phyloP scores from a whole-genome alignment of 345 rosid species.

The Eucalyptus melliodora region DNA sequence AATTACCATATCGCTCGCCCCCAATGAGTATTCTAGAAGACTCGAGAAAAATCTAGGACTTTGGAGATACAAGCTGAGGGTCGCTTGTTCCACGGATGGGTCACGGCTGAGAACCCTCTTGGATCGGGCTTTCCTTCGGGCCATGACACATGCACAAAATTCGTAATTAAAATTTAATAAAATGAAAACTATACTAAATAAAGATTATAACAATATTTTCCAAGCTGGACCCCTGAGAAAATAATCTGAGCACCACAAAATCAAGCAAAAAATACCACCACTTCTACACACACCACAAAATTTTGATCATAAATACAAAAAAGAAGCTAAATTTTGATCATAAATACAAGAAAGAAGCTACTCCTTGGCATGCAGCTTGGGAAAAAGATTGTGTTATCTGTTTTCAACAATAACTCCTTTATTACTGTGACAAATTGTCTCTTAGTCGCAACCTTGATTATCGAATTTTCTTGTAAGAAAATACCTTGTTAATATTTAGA shows the following conservation, averaged over 20 bases:
- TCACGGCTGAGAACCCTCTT: too few species aligned
- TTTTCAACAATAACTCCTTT: not conserved
- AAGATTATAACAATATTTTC: not conserved
- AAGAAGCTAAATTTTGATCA: not conserved
- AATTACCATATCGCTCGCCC: too few species aligned
- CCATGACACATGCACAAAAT: too few species aligned
- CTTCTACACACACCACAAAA: not conserved
- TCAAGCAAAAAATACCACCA: not conserved
- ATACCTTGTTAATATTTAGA: not conserved
- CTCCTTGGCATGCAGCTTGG: not conserved
- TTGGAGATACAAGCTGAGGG: too few species aligned
- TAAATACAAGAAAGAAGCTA: not conserved
- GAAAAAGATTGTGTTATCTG: not conserved
- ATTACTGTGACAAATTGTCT: not conserved
- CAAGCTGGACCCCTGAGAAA: not conserved
- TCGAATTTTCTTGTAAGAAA: not conserved
- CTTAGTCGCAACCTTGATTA: not conserved
- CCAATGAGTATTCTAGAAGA: too few species aligned
- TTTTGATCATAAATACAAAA: too few species aligned
- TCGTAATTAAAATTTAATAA: too few species aligned
- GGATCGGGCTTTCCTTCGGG: too few species aligned
- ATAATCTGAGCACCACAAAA: not conserved
- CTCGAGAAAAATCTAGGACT: too few species aligned
- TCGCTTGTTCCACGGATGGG: too few species aligned
- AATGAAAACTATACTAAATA: too few species aligned